Evolutionary conservation across 352 stramenopile species (phyloP), one percentile per base, ranked within the genome.

Genomic region (Phytophthora colocasiae): DNA sequence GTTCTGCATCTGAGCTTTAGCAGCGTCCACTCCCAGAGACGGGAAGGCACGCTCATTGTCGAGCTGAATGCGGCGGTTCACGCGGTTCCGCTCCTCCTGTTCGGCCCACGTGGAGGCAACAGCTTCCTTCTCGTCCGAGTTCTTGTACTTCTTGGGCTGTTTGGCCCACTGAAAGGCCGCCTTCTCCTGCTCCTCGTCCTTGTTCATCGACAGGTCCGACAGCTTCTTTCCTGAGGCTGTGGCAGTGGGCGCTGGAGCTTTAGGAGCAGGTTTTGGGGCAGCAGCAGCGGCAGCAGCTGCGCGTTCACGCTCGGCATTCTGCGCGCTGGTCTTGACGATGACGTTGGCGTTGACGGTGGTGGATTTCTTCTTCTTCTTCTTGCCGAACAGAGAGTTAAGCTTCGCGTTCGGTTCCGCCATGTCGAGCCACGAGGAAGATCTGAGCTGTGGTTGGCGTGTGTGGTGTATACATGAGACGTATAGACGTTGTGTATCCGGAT

Each of bases 81-180:
- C 64, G 52, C 85, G 85, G 56, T 88, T 90, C 63, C 84, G 85
- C 66, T 89, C 56, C 59, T 94, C 80, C 59, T 91, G 82, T 57
- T 94, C 85, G 36, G 78, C 85, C 83, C 85, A 91, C 58, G 84
- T 81, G 31, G 70, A 73, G 14, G 83, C 79, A 26, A 91, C 85
- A 10, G 57, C 55, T 56, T 90, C 85, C 68, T 78, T 73, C 8
- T 84, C 80, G 38, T 68, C 58, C 45, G 60, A 5, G 38, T 88
- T 83, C 66, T 91, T 94, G 77, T 92, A 92, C 71, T 94, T 94
- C 58, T 94, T 94, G 24, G 81, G 85, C 73, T 94, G 83, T 70
- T 94, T 94, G 45, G 85, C 80, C 83, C 85, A 94, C 60, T 91
- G 83, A 66, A 92, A 93, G 4, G 77, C 40, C 22, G 61, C 7